Conservation (phyloP, 2,329 filamentous ascomycete genomes). For the Epichloe coenophiala region DNA sequence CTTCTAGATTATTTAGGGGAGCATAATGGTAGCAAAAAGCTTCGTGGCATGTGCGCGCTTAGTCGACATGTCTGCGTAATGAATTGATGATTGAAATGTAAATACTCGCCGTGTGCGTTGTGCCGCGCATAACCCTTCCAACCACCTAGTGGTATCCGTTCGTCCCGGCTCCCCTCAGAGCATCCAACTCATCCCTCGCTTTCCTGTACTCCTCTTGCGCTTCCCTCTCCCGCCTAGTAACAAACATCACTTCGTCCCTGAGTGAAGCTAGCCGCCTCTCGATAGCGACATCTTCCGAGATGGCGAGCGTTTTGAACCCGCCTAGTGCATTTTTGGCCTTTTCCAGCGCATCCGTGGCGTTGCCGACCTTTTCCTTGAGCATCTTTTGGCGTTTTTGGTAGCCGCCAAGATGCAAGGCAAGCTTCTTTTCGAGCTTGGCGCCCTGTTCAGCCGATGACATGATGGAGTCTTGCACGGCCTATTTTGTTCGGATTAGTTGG, state of each 20-base stretch:
- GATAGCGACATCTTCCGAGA: constrained; percentile 68
- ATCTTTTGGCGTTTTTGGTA: constrained; percentile 79
- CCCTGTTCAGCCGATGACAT: constrained; percentile 62
- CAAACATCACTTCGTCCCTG: constrained; percentile 69
- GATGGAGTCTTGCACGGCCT: constrained; percentile 62
- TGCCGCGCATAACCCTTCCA: neutral
- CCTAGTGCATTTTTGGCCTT: constrained; percentile 60
- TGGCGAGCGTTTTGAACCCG: constrained; percentile 60
- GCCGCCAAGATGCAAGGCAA: constrained; percentile 74
- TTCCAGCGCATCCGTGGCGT: constrained; percentile 60
- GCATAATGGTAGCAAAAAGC: no score
- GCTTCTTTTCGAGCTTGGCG: constrained; percentile 85
- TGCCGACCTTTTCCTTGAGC: constrained; percentile 64
- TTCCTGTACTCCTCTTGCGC: constrained; percentile 75
- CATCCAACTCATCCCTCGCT: constrained; percentile 64
- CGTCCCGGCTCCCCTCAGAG: constrained; percentile 28
- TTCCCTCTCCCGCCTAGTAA: constrained; percentile 73
- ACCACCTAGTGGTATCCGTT: constrained; percentile 23
- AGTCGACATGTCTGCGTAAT: no score
- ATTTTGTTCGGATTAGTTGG: neutral
- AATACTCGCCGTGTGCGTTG: no score
- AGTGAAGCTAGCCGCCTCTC: constrained; percentile 57
- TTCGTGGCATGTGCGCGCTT: no score
- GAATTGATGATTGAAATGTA: no score
- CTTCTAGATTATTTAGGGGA: no score